A percentile compares a stretch with the other conserved stretches of the same genome.
Conservation (phyloP, 2,329 filamentous ascomycete genomes). For the Talaromyces sp. region DNA sequence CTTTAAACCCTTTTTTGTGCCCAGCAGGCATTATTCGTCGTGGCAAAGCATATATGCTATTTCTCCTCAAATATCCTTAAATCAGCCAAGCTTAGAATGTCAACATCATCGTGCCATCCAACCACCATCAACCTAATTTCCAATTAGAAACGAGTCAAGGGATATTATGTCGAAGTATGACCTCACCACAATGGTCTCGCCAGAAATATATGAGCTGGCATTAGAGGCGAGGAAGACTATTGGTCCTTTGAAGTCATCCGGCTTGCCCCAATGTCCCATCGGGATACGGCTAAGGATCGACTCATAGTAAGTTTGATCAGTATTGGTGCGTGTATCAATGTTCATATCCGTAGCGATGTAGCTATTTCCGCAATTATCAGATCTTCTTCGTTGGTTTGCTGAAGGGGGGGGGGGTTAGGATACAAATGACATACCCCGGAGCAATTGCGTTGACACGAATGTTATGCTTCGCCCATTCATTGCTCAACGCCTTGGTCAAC, state of each 20-base stretch:
- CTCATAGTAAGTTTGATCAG: constrained; percentile 8
- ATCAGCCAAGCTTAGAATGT: neutral
- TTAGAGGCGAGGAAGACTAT: constrained; percentile 19
- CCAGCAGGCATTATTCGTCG: too few relatives aligned
- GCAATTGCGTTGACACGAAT: constrained; percentile 25
- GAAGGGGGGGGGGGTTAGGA: neutral
- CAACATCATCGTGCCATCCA: constrained; percentile 8
- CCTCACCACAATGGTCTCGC: constrained; percentile 20
- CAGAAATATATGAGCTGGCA: constrained; percentile 22
- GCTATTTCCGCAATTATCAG: neutral
- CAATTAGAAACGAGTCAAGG: neutral
- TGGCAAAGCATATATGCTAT: neutral
- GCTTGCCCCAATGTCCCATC: constrained; percentile 22
- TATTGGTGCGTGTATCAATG: constrained; percentile 1
- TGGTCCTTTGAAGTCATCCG: constrained; percentile 21
- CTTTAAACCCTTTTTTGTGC: too few relatives aligned
- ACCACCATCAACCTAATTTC: constrained; percentile 6
- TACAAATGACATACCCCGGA: constrained; percentile 21
- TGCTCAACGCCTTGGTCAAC: constrained; percentile 19
- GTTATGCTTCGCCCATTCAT: constrained; percentile 24
- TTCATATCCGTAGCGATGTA: constrained; percentile 24
- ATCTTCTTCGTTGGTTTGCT: neutral
- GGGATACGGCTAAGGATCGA: constrained; percentile 18
- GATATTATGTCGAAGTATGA: neutral
- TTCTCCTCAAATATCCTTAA: neutral